phyloP scores from a whole-genome alignment of 352 stramenopile genomes.

The Globisporangium irregulare region DNA sequence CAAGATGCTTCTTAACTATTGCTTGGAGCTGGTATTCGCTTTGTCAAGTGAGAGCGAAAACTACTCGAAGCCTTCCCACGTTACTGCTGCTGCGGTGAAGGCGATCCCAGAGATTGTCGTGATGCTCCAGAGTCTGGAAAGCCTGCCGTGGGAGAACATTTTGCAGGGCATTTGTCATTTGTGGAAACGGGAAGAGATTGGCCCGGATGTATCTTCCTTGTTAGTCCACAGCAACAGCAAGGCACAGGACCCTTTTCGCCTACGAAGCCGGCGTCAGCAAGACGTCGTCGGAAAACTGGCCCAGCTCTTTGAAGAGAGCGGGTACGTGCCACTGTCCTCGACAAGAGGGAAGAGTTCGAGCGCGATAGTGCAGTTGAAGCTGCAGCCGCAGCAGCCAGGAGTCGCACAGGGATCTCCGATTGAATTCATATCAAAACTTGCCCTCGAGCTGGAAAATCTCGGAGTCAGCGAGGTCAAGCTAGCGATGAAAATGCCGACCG shows the following conservation, averaged over 20 bases:
- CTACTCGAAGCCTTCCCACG: not conserved
- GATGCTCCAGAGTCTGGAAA: conserved; percentile 16
- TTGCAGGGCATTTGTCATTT: conserved; percentile 12
- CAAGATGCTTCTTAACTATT: conserved; percentile 25
- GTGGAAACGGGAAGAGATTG: not conserved
- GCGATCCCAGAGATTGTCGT: conserved; percentile 24
- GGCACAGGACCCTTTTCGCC: not conserved
- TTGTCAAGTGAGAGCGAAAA: not conserved
- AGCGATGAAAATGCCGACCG: not conserved
- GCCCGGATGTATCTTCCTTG: not conserved
- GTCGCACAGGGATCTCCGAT: not conserved
- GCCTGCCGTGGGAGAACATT: conserved; percentile 21
- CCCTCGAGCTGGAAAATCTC: conserved; percentile 13
- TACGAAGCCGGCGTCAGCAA: conserved; percentile 2
- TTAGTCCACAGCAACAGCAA: not conserved
- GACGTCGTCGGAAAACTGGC: conserved; percentile 1
- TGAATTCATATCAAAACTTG: conserved; percentile 9
- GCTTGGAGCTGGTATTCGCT: conserved; percentile 21
- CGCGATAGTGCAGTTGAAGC: no score
- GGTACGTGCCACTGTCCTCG: not conserved
- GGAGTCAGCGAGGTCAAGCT: not conserved
- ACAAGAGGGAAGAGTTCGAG: no score
- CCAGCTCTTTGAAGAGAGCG: conserved; percentile 7
- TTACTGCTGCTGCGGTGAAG: conserved; percentile 8
- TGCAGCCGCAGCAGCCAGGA: not conserved